These are phyloP conservation scores for Clonostachys solani DNA, from an alignment of 2,329 filamentous ascomycete genomes.

Conservation along the genomic window DNA sequence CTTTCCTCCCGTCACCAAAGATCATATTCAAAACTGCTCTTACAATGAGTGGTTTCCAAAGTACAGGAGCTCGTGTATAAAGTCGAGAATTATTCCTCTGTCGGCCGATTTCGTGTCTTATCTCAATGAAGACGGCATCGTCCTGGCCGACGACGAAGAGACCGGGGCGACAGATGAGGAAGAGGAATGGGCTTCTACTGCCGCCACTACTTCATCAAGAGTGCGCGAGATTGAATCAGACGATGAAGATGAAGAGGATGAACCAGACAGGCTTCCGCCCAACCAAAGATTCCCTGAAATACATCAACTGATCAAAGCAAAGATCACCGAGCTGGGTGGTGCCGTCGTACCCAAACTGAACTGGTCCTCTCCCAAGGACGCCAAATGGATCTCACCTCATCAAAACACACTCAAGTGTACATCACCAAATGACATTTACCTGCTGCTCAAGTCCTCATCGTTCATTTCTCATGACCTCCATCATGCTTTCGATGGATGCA, in stretches of 20 bases:
- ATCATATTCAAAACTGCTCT: conserved; percentile 91
- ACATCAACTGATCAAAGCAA: conserved; percentile 71
- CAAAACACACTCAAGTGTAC: conserved; percentile 89
- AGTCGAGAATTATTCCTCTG: conserved; percentile 79
- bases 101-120: conserved; percentile 75
- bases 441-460: conserved; percentile 89
- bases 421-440: conserved; percentile 84
- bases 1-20: conserved; percentile 80
- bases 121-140: conserved; percentile 86
- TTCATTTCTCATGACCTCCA: conserved; percentile 94
- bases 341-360: conserved; percentile 90
- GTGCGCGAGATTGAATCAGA: conserved; percentile 34
- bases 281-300: conserved; percentile 63
- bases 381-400: conserved; percentile 82
- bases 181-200: conserved; percentile 39
- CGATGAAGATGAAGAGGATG: conserved; percentile 47
- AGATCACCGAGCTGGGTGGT: conserved; percentile 78
- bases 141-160: conserved; percentile 69
- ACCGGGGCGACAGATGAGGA: conserved; percentile 48
- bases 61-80: conserved; percentile 78
- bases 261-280: conserved; percentile 33
- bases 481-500: conserved; percentile 79
- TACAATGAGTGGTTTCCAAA: conserved; percentile 88
- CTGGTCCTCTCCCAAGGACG: conserved; percentile 96
- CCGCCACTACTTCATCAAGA: conserved; percentile 12